Evolutionary conservation across 371 early-diverging fungal species (phyloP).

Genomic region (Chytridium lagenaria): DNA sequence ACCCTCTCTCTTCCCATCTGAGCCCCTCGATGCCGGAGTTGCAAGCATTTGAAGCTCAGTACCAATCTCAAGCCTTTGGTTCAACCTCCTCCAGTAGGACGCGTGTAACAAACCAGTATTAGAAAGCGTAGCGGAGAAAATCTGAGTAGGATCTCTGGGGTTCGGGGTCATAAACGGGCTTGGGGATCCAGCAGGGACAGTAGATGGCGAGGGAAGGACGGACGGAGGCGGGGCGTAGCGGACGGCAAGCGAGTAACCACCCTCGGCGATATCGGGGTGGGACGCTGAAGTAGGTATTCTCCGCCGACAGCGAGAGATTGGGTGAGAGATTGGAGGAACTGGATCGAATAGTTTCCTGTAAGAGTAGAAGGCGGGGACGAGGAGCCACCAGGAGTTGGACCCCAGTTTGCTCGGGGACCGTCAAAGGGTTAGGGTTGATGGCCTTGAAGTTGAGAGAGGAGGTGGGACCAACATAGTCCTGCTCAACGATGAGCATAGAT

Average conservation of each 20-base stretch:
- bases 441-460: slow-evolving; percentile 87
- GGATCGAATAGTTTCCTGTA: slow-evolving; percentile 87
- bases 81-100: slow-evolving; percentile 89
- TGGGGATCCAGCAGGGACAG: slow-evolving; percentile 49
- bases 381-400: slow-evolving; percentile 28
- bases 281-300: slow-evolving; percentile 86
- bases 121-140: slow-evolving; percentile 79
- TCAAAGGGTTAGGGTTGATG: slow-evolving; percentile 93
- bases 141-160: slow-evolving; percentile 56
- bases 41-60: slow-evolving; percentile 86
- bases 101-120: slow-evolving; percentile 84
- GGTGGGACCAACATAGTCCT: slow-evolving; percentile 89
- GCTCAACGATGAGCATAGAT: slow-evolving; percentile 90
- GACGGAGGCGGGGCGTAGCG: slow-evolving; percentile 50
- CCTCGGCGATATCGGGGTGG: slow-evolving; percentile 86
- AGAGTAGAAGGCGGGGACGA: slow-evolving; percentile 26
- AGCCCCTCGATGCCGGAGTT: slow-evolving; percentile 47
- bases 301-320: slow-evolving; percentile 82
- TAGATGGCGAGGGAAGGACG: slow-evolving; percentile 42
- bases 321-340: slow-evolving; percentile 91
- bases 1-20: slow-evolving; percentile 79
- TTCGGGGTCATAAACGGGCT: slow-evolving; percentile 54
- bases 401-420: slow-evolving; percentile 34
- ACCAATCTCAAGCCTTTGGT: slow-evolving; percentile 92
- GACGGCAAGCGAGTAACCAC: slow-evolving; percentile 51